Evolutionary conservation across 495 filamentous ascomycete species (phyloP).

Genomic region (Tuber borchii): DNA sequence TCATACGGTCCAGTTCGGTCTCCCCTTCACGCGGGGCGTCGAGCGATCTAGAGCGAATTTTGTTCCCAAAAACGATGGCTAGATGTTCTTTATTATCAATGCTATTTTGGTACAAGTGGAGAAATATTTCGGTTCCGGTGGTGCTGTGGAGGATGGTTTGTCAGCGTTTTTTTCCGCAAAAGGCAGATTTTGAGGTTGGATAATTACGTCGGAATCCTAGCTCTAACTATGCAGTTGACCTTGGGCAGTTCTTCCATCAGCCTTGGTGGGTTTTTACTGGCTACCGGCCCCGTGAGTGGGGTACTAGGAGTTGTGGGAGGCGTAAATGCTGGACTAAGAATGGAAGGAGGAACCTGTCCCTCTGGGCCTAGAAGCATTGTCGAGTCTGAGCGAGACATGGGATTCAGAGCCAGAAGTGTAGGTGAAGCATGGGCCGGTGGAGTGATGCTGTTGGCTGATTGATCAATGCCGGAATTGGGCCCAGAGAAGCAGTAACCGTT

Average conservation of each 20-base stretch:
- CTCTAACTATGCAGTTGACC: conserved; percentile 75
- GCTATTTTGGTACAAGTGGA: conserved; percentile 90
- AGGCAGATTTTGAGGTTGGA: neutral
- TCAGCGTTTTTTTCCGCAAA: conserved; percentile 11
- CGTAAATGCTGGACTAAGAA: conserved; percentile 68
- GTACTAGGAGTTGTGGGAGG: conserved; percentile 67
- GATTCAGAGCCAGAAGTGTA: conserved; percentile 11
- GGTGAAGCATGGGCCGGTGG: conserved; percentile 25
- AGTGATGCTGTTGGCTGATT: conserved; percentile 6
- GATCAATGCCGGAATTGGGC: neutral
- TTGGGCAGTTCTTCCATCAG: conserved; percentile 63
- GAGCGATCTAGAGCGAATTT: conserved; percentile 72
- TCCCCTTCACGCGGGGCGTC: conserved; percentile 78
- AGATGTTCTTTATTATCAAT: conserved; percentile 93
- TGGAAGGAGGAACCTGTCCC: conserved; percentile 24
- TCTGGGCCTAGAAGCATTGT: conserved; percentile 9
- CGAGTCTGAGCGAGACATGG: conserved; percentile 14
- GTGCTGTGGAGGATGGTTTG: conserved; percentile 44
- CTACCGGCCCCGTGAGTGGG: conserved; percentile 50
- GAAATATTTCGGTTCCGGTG: conserved; percentile 87
- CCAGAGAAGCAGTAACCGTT: neutral
- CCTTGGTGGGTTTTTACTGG: conserved; percentile 53
- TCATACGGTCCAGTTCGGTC: conserved; percentile 93
- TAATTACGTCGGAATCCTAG: conserved; percentile 64
- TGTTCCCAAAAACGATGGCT: conserved; percentile 90